Evolutionary conservation across 2,329 filamentous ascomycete genomes (phyloP), one percentile per base, ranked within the genome.

Genomic region (Colletotrichum chrysophilum): DNA sequence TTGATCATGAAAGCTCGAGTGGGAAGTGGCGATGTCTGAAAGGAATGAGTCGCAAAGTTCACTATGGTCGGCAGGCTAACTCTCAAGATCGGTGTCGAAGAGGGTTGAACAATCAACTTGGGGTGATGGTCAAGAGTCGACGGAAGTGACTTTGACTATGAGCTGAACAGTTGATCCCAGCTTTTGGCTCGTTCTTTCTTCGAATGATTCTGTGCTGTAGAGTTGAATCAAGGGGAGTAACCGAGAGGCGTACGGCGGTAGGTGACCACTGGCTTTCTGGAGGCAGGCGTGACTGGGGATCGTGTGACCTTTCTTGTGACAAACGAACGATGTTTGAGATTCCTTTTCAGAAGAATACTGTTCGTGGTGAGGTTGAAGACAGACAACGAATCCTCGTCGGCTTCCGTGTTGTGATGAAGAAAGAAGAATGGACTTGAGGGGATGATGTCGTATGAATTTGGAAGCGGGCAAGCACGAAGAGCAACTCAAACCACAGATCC

Each of bases 141-240:
- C 6, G 38, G 10, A 48, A n/a, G 1, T n/a, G 5, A 12, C 18
- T n/a, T n/a, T 10, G 2, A 12, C 5, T 21, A 10, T 12, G 9
- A 10, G 9, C 18, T 12, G 5, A 1, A 12, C 3, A 4, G 18
- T n/a, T 6, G 10, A n/a, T n/a, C 2, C 2, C 2, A 3, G 6
- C 6, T 34, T 2, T 34, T 6, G 32, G 32, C 6, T 34, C 5
- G 2, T 14, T 34, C 32, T 1, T 34, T 34, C 13, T 14, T 34
- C 32, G 32, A 14, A 34, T 14, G 12, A 34, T 1, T 34, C 32
- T 34, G 5, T 3, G 12, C 13, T 1, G 6, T 34, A 34, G 32
- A 34, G 32, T 34, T 3, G 26, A 26, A 26, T 26, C 26, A 26
- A 26, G 26, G 26, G 26, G 26, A 26, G 26, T 26, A 26, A 26